Evolutionary conservation across 441 rosid genomes (phyloP).

Genomic region (Isatis lusitanica): DNA sequence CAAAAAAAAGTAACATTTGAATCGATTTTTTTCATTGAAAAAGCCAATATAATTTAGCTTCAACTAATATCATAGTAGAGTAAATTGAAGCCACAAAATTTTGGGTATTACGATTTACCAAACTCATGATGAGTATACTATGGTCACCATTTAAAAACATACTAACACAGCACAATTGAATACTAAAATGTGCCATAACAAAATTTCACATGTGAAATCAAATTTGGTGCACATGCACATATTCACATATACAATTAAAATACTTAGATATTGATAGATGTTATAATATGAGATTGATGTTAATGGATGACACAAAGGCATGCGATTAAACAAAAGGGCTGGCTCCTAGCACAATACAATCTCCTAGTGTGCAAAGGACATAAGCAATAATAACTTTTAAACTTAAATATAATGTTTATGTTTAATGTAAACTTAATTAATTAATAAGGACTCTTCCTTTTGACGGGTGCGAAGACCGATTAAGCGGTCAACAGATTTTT

Average conservation of each 20-base stretch:
- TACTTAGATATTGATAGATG: background rate
- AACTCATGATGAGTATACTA: background rate
- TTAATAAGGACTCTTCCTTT: conserved; percentile 35
- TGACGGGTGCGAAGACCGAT: conserved; percentile 85
- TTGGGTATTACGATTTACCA: background rate
- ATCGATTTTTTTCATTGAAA: background rate
- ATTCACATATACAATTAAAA: background rate
- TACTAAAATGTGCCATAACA: background rate
- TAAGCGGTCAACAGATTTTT: conserved; percentile 94
- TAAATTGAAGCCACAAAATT: background rate
- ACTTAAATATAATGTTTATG: conserved; percentile 20
- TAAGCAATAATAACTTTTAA: conserved; percentile 28
- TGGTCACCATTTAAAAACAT: conserved; percentile 1
- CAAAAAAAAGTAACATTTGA: conserved; percentile 4
- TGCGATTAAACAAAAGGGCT: conserved; percentile 26
- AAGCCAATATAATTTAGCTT: background rate
- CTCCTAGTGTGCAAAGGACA: conserved; percentile 44
- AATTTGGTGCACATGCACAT: conserved; percentile 19
- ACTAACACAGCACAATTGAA: background rate
- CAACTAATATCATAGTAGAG: background rate
- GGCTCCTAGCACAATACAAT: conserved; percentile 44
- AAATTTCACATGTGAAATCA: conserved; percentile 16
- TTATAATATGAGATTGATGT: conserved; percentile 25
- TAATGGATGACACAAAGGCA: conserved; percentile 46
- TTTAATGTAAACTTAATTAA: conserved; percentile 5